A percentile compares a stretch with the other conserved stretches of the same genome.
phyloP scores from a whole-genome alignment of 2,329 filamentous ascomycete species.

The Trichoderma lentiforme region DNA sequence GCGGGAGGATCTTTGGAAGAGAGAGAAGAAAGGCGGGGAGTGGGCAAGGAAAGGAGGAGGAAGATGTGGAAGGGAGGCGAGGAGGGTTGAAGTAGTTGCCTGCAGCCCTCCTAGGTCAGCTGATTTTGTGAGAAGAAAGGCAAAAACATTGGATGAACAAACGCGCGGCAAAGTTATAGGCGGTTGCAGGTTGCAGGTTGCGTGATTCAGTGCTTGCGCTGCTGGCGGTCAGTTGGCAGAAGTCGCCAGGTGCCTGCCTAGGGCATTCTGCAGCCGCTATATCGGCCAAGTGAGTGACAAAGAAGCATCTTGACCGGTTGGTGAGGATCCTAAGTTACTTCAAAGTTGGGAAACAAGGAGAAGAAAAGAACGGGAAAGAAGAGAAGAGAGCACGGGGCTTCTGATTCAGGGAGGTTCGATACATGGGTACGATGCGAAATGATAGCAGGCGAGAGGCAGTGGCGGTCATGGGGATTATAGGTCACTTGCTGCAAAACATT shows the following conservation, averaged over 20 bases:
- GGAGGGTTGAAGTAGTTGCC: not conserved
- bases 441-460: not conserved
- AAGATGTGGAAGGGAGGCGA: not conserved
- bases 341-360: not conserved
- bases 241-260: not conserved
- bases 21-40: not conserved
- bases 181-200: no score
- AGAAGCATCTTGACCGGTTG: not conserved
- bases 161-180: no score
- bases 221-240: not conserved
- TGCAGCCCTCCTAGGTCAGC: not conserved
- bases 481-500: not conserved
- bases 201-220: not conserved
- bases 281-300: not conserved
- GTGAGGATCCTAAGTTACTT: not conserved
- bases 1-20: no score
- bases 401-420: not conserved
- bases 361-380: not conserved
- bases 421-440: not conserved
- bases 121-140: not conserved
- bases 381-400: not conserved
- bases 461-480: rapidly evolving
- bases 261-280: not conserved
- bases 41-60: not conserved
- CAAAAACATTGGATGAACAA: not conserved